These are phyloP conservation scores for Talaromyces amestolkiae DNA, from an alignment of 2,329 filamentous ascomycete genomes.

Conservation along the genomic window DNA sequence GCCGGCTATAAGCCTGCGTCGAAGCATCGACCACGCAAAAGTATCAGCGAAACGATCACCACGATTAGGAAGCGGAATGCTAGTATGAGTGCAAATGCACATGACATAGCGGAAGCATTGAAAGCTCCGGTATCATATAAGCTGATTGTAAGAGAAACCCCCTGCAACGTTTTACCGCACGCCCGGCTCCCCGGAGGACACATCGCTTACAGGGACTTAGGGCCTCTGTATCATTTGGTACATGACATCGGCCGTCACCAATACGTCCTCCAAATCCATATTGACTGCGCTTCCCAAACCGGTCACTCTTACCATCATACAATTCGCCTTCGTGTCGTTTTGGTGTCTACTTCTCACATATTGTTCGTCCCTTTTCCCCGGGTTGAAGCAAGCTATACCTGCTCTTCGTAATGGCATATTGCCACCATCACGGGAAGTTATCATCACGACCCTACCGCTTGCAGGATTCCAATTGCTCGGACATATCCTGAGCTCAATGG, in stretches of 20 bases:
- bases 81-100: conserved; percentile 88
- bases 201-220: conserved; percentile 50
- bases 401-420: conserved; percentile 82
- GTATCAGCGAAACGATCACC: conserved; percentile 80
- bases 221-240: conserved; percentile 89
- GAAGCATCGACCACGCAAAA: conserved; percentile 74
- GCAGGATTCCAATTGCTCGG: conserved; percentile 91
- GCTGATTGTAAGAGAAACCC: conserved; percentile 66
- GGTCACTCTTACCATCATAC: conserved; percentile 84
- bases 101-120: conserved; percentile 87
- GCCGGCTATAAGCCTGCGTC: conserved; percentile 43
- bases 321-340: conserved; percentile 88
- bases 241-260: conserved; percentile 89
- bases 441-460: conserved; percentile 83
- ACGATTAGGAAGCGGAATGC: conserved; percentile 76
- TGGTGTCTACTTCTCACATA: conserved; percentile 81
- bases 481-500: conserved; percentile 89
- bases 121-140: conserved; percentile 84
- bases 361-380: conserved; percentile 69
- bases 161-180: neutral
- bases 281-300: conserved; percentile 87
- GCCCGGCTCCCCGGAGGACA: conserved; percentile 4
- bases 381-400: conserved; percentile 68
- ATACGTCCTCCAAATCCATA: conserved; percentile 97
- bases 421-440: conserved; percentile 73